A percentile compares a stretch with the other conserved stretches of the same genome.
phyloP scores from a whole-genome alignment of 2,329 filamentous ascomycete species.

The Drechslerella dactyloides region DNA sequence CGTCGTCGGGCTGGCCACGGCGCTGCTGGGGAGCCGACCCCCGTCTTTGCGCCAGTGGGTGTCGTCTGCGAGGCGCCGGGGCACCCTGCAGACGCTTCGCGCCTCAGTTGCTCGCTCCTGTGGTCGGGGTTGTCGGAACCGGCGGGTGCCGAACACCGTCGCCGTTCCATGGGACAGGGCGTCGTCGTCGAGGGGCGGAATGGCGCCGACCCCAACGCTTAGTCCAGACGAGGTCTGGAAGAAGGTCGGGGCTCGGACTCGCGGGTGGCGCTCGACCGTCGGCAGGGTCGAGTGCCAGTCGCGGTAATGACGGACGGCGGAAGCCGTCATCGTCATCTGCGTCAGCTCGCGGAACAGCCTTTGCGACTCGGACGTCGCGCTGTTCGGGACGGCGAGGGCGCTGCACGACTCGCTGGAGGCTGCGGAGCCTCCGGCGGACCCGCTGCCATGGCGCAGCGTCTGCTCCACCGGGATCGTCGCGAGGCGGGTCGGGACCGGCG shows the following conservation, averaged over 20 bases:
- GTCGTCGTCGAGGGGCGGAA: slow-evolving; percentile 14
- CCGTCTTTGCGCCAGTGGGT: slow-evolving; percentile 33
- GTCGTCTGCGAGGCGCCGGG: slow-evolving; percentile 23
- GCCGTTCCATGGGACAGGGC: slow-evolving; percentile 16
- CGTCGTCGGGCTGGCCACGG: background rate
- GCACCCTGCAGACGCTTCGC: slow-evolving; percentile 20
- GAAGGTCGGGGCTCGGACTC: slow-evolving; percentile 17
- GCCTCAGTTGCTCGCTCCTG: slow-evolving; percentile 8
- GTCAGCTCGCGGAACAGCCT: slow-evolving; percentile 29
- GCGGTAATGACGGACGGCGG: slow-evolving; percentile 10
- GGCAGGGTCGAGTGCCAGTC: slow-evolving; percentile 24
- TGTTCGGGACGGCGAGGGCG: background rate
- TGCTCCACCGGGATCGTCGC: background rate
- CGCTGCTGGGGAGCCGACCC: background rate
- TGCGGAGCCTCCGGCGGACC: background rate
- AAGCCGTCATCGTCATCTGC: slow-evolving; percentile 33
- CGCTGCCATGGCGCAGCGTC: background rate
- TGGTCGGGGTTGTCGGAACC: slow-evolving; percentile 11
- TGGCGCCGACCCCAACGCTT: slow-evolving; percentile 17
- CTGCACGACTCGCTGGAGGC: slow-evolving; percentile 1
- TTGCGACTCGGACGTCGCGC: slow-evolving; percentile 13
- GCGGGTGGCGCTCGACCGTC: slow-evolving; percentile 10
- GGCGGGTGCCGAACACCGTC: slow-evolving; percentile 23
- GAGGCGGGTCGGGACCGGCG: background rate
- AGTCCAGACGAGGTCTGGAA: slow-evolving; percentile 16